phyloP scores from a whole-genome alignment of 129 eudicot species.

The Pittosporum tobira region DNA sequence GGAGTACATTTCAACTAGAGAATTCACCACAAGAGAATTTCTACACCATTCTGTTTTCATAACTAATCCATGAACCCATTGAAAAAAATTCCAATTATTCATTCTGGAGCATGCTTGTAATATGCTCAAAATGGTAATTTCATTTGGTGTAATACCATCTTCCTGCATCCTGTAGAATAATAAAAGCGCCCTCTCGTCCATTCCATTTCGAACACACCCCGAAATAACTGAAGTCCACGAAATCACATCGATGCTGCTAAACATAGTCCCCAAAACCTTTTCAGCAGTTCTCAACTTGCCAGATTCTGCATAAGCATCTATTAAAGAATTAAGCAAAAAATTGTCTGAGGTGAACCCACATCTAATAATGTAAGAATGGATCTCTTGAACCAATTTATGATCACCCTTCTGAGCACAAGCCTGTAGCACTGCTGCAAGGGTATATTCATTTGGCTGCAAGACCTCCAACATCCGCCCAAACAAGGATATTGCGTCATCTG shows the following conservation, averaged over 20 bases:
- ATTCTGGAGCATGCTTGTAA: constrained; percentile 22
- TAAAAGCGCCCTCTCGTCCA: constrained; percentile 11
- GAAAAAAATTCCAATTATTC: constrained; percentile 1
- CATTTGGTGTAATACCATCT: constrained; percentile 26
- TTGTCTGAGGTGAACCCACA: constrained; percentile 10
- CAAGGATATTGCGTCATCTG: constrained; percentile 19
- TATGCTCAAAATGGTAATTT: constrained; percentile 19
- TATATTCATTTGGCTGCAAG: constrained; percentile 34
- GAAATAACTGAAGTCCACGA: constrained; percentile 32
- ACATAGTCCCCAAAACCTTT: constrained; percentile 4
- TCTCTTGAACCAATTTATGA: background rate
- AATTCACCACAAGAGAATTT: constrained; percentile 22
- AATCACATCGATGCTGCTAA: constrained; percentile 17
- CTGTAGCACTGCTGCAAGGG: constrained; percentile 33
- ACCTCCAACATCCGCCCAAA: constrained; percentile 26
- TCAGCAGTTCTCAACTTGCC: constrained; percentile 20
- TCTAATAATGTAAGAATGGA: constrained; percentile 18
- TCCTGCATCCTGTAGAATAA: constrained; percentile 23
- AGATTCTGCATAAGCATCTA: constrained; percentile 22
- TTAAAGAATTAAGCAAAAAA: constrained; percentile 17
- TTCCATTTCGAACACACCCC: constrained; percentile 13
- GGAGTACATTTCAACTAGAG: constrained; percentile 24
- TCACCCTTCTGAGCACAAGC: constrained; percentile 38
- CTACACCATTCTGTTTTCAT: constrained; percentile 19
- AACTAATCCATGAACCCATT: constrained; percentile 24